Evolutionary conservation across 345 rosid species (phyloP), one percentile per base, ranked within the genome.

Genomic region (Eutrema japonicum): DNA sequence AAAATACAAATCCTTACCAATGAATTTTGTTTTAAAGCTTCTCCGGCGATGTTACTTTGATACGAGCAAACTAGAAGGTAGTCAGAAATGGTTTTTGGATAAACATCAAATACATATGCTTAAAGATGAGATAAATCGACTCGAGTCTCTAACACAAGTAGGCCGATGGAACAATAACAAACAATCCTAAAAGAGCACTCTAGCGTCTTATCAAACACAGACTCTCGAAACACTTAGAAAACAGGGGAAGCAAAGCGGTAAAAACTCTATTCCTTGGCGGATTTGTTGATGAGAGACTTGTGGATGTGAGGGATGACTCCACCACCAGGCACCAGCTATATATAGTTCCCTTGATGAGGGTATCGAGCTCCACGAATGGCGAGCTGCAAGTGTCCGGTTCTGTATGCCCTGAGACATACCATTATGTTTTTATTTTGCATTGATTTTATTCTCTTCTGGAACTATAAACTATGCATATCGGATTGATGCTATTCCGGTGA

Each of bases 231-330:
- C 2, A 68, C 49, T 60, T 53, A 48, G 96, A 16, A 69, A 76
- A 54, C 51, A 69, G 52, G 10, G 66, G 63, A 37, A 41, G 12
- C 38, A 58, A 13, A 66, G 14, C 41, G 37, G 22, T 30, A 63
- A 50, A 14, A 37, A 12, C 6, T 51, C 76, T 81, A 85, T 72
- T 88, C 92, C 78, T 88, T 88, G 46, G 87, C 78, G 41, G 90
- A 84, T 57, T 88, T 88, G 82, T 86, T 86, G 83, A 88, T 86
- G 73, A 88, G 90, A 26, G 89, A 84, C 75, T 88, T 86, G 85
- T 88, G 93, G 68, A 88, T 86, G 77, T 86, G 93, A 0, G 93
- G 93, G 33, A 88, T 88, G 58, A 88, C 93, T 48, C 93, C 90
- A 16, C 91, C 91, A 36, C 93, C 91, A 3, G 91, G 89, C 91